Evolutionary conservation across 257 asterid genomes (phyloP).

Genomic region (Euphrasia confusa): DNA sequence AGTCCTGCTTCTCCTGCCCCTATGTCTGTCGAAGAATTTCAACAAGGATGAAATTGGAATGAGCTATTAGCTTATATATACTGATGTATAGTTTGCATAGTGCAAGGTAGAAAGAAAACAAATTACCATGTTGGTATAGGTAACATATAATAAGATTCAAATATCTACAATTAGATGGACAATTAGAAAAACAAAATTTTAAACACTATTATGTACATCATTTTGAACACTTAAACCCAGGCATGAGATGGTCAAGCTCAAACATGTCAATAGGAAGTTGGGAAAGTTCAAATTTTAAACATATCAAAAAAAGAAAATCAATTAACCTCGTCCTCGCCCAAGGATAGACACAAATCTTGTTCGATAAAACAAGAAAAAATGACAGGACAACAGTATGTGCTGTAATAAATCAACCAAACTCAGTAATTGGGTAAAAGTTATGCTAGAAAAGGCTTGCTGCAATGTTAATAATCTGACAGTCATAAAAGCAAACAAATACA

Average conservation of each 20-base stretch:
- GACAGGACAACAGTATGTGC: no score
- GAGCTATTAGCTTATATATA: no score
- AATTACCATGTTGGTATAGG: no score
- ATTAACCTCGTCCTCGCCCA: neutral
- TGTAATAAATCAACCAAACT: no score
- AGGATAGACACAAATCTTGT: neutral
- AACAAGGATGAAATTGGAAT: neutral
- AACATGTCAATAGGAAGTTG: neutral
- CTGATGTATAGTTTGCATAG: neutral
- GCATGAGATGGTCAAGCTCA: neutral
- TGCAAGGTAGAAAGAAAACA: neutral
- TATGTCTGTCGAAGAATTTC: constrained; percentile 38
- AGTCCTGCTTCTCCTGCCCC: constrained; percentile 77
- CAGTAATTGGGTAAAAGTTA: neutral
- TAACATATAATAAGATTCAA: no score
- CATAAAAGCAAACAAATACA: neutral
- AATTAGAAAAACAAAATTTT: no score
- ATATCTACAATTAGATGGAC: no score
- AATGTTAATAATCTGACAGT: no score
- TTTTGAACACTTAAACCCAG: neutral
- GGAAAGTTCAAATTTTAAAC: neutral
- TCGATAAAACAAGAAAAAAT: neutral
- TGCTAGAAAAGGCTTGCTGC: neutral
- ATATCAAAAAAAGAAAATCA: neutral
- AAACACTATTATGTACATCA: neutral